Evolutionary conservation across 768 basidiomycete species (phyloP).

Genomic region (Cystofilobasidium ferigula): DNA sequence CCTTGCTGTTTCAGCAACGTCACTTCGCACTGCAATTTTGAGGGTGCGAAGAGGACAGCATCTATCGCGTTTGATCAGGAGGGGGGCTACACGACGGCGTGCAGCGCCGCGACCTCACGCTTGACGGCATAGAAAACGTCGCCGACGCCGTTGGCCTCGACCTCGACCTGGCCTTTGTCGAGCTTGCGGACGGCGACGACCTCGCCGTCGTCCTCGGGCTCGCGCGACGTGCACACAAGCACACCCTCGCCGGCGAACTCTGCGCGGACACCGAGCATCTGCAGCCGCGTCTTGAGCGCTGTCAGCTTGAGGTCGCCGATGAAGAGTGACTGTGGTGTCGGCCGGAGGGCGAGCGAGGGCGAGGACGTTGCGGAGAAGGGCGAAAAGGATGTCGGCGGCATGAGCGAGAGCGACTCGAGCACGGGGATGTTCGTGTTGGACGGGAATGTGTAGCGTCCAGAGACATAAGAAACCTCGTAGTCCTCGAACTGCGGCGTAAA

Average conservation of each 20-base stretch:
- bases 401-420: conserved; percentile 51
- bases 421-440: conserved; percentile 80
- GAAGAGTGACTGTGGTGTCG: conserved; percentile 66
- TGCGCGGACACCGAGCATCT: conserved; percentile 65
- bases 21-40: too few species aligned
- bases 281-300: conserved; percentile 67
- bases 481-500: conserved; percentile 67
- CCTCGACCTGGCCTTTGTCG: conserved; percentile 67
- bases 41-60: too few species aligned
- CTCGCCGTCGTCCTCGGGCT: conserved; percentile 31
- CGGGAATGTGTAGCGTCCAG: conserved; percentile 72
- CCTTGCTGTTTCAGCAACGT: too few species aligned
- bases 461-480: conserved; percentile 87
- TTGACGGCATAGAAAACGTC: conserved; percentile 81
- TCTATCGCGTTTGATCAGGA: too few species aligned
- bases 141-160: conserved; percentile 72
- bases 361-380: conserved; percentile 30
- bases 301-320: conserved; percentile 94
- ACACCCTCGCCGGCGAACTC: conserved; percentile 97
- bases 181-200: conserved; percentile 77
- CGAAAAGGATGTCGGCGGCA: conserved; percentile 17
- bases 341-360: conserved; percentile 12
- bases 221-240: conserved; percentile 54
- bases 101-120: conserved; percentile 75
- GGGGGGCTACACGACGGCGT: conserved; percentile 55